Percentiles rank a stretch among this genome's conserved stretches.
Evolutionary conservation across 2,329 filamentous ascomycete genomes (phyloP).

Genomic region (Aspergillus sp.): DNA sequence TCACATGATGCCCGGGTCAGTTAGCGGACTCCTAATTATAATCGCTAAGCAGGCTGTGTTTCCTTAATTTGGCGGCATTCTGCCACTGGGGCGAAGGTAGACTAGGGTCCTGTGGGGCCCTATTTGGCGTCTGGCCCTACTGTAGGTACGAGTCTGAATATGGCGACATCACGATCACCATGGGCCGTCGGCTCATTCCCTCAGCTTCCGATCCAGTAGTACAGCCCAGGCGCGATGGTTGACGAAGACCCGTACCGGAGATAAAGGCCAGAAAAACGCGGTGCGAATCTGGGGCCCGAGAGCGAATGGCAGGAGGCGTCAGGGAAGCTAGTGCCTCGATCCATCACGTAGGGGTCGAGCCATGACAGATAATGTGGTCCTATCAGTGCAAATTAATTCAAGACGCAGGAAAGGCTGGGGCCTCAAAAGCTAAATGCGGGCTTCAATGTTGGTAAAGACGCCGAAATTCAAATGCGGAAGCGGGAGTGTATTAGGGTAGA

Average conservation of each 20-base stretch:
- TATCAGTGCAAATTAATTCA: slow-evolving; percentile 5
- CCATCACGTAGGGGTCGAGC: background rate
- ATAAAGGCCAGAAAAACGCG: background rate
- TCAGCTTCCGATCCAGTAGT: background rate
- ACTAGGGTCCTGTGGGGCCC: background rate
- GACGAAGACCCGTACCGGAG: background rate
- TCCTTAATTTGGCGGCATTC: background rate
- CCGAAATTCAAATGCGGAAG: background rate
- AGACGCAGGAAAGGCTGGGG: background rate
- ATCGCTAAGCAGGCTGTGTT: background rate
- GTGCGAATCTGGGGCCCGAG: background rate
- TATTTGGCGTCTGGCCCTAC: background rate
- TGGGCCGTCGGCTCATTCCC: background rate
- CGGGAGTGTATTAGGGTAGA: background rate
- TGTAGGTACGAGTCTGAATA: background rate
- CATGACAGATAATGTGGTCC: background rate
- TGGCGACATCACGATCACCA: background rate
- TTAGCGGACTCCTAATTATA: slow-evolving; percentile 1
- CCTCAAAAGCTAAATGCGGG: background rate
- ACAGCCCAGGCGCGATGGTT: background rate
- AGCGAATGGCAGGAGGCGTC: background rate
- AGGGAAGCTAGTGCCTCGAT: background rate
- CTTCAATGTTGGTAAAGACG: background rate
- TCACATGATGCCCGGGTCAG: background rate
- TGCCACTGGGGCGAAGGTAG: background rate